Conservation (phyloP, 1,284 basidiomycete species). For the Pseudozyma thailandica region DNA sequence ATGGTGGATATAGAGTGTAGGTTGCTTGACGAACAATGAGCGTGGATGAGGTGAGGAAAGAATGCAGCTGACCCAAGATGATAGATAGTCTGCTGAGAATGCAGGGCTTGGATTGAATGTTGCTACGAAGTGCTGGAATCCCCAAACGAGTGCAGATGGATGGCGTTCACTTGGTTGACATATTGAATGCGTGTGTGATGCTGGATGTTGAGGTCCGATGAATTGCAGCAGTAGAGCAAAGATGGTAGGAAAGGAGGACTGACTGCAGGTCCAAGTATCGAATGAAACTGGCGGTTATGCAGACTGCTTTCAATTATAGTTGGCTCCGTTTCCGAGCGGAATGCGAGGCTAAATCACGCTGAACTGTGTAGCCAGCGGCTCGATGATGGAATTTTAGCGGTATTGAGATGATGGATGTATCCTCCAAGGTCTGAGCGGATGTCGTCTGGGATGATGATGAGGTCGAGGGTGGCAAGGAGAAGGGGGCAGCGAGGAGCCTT, state of each 20-base stretch:
- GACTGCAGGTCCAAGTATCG: not conserved
- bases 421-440: not conserved
- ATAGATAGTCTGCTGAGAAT: not conserved
- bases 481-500: not conserved
- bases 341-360: not conserved
- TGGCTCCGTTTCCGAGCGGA: not conserved
- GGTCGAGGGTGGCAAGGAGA: not conserved
- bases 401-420: slow-evolving; percentile 4
- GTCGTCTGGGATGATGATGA: slow-evolving; percentile 6
- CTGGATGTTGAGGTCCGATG: not conserved
- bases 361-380: not conserved
- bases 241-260: no score
- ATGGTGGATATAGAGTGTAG: slow-evolving; percentile 13
- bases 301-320: not conserved
- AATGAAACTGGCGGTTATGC: slow-evolving; percentile 4
- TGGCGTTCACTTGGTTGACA: slow-evolving; percentile 7
- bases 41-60: not conserved
- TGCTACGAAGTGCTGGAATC: not conserved
- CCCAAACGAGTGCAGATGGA: not conserved
- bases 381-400: slow-evolving; percentile 2
- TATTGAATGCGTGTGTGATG: not conserved
- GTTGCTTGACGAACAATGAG: not conserved
- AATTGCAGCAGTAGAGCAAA: no score
- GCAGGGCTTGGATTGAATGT: not conserved
- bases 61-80: not conserved